Evolutionary conservation across 2,329 filamentous ascomycete species (phyloP), one percentile per base, ranked within the genome.

Genomic region (Pseudopithomyces chartarum): DNA sequence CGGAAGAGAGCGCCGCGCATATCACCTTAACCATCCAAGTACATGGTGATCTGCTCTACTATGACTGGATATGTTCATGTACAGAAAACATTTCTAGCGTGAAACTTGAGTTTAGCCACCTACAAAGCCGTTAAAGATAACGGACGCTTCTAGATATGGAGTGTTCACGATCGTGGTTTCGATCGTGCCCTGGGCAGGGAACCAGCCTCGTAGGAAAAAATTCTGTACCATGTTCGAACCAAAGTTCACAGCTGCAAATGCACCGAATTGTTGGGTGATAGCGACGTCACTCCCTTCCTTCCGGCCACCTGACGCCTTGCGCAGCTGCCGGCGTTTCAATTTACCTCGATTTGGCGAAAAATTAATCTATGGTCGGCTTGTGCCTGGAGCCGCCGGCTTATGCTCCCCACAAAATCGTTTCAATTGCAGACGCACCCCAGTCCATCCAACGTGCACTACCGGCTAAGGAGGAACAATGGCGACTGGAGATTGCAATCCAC

Each of bases 361-460:
- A 73, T 73, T 73, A 73, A 71, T 71, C 53, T 70, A 71, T 57
- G 52, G 58, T 57, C 51, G 56, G 59, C 64, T 54, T 51, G 50
- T 54, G 59, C 66, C 62, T 49, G 56, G 63, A 36, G 32, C 23
- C 43, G 26, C 49, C 51, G 52, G 51, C 15, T 50, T 47, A 55
- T 40, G 32, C 20, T 50, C 58, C 49, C 57, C 55, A 57, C 53
- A 62, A 32, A 59, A 56, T 11, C 47, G 32, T 33, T 38, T 51
- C 26, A 32, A 43, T 51, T 36, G 32, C 48, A 38, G n/a, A 51
- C 26, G 17, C 20, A 43, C 36, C 48, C 48, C 26, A 51, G 48
- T 33, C 23, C 32, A 33, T n/a, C n/a, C 23, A 8, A 6, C 19
- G 19, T 15, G 6, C n/a, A 22, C 48, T 34, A 42, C 42, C 33